These are phyloP conservation scores for Fusarium agapanthi DNA, from an alignment of 2,329 filamentous ascomycete species.

Conservation along the genomic window DNA sequence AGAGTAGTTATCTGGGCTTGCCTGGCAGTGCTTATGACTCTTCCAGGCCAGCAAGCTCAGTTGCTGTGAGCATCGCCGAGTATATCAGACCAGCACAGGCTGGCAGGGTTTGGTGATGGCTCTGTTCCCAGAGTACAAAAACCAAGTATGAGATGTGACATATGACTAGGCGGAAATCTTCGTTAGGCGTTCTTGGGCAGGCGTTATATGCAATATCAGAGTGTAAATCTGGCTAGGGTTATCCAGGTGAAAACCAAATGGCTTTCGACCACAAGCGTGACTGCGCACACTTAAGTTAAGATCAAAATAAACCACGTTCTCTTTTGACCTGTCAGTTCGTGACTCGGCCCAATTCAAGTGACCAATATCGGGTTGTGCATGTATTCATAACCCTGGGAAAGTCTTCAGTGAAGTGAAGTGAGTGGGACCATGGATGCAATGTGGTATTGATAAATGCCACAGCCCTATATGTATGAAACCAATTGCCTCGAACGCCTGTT, in stretches of 20 bases:
- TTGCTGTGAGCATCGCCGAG: conserved; percentile 28
- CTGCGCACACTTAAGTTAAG: background rate
- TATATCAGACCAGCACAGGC: conserved; percentile 26
- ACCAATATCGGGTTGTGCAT: background rate
- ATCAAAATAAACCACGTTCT: conserved; percentile 6
- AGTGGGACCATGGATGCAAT: background rate
- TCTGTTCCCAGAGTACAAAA: background rate
- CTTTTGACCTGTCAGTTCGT: background rate
- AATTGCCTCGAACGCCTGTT: conserved; percentile 21
- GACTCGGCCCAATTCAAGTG: background rate
- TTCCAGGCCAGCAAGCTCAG: conserved; percentile 19
- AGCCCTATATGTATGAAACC: conserved; percentile 13
- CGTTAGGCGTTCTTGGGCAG: background rate
- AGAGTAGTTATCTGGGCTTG: conserved; percentile 24
- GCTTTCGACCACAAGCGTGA: background rate
- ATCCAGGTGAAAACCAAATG: background rate
- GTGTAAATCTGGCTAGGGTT: background rate
- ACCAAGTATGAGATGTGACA: background rate
- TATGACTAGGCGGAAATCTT: background rate
- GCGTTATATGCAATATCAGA: conserved; percentile 11
- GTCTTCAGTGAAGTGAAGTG: background rate
- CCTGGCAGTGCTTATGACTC: conserved; percentile 7
- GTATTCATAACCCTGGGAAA: background rate
- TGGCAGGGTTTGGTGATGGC: conserved; percentile 14
- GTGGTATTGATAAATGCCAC: conserved; percentile 12